A percentile compares a stretch with the other conserved stretches of the same genome.
Evolutionary conservation across 306 rosid genomes (phyloP).

Genomic region (Cucumis sativus): DNA sequence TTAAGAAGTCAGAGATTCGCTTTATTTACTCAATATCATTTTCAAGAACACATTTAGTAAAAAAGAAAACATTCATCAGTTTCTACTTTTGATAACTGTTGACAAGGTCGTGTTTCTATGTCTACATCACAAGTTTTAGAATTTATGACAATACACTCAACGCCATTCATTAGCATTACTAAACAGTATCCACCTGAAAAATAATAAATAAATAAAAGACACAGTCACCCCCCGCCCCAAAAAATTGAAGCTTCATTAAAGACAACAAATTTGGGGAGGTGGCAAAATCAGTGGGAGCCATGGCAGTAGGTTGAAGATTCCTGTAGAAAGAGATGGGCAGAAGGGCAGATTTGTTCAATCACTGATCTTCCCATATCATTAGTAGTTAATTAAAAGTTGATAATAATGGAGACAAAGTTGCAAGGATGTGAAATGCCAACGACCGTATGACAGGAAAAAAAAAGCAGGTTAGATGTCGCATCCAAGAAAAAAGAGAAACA

Average conservation of each 20-base stretch:
- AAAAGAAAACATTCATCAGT: background rate
- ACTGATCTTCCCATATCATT: background rate
- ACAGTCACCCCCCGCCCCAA: background rate
- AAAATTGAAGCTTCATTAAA: background rate
- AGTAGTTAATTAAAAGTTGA: background rate
- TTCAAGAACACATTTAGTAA: background rate
- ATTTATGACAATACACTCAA: background rate
- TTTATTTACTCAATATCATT: background rate
- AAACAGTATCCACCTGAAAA: background rate
- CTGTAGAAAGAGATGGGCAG: background rate
- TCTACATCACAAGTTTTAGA: background rate
- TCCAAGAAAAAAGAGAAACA: background rate
- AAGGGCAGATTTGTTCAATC: background rate
- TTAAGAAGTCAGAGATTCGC: slow-evolving; percentile 8
- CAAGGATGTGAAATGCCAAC: slow-evolving; percentile 4
- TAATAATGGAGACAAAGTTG: slow-evolving; percentile 5
- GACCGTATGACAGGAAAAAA: background rate
- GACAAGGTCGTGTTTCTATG: background rate
- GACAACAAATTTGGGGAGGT: background rate
- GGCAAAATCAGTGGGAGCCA: background rate
- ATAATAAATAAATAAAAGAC: background rate
- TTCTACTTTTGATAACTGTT: background rate
- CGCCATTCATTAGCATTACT: background rate
- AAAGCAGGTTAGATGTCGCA: slow-evolving; percentile 6
- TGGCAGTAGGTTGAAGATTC: background rate